Evolutionary conservation across 495 filamentous ascomycete species (phyloP).

Genomic region (Neurospora sp.): DNA sequence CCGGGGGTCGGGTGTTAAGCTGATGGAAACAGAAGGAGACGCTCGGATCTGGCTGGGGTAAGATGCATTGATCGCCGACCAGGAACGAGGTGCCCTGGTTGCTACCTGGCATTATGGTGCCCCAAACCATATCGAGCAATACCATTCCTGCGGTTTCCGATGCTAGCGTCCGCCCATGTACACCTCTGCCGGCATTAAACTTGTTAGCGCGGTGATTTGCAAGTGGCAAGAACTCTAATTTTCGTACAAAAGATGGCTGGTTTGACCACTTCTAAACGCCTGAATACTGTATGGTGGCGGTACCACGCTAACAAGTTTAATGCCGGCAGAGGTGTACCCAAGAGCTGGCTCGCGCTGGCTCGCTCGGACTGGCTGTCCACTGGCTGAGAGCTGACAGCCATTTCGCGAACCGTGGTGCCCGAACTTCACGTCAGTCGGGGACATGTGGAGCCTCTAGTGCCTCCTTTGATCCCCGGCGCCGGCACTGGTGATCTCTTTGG

Average conservation of each 20-base stretch:
- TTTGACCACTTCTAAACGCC: no score
- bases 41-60: neutral
- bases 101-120: neutral
- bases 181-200: no score
- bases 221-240: no score
- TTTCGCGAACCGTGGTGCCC: neutral
- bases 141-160: constrained; percentile 14
- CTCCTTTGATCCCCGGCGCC: neutral
- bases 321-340: no score
- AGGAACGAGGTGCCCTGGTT: constrained; percentile 8
- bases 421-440: neutral
- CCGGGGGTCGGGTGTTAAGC: constrained; percentile 2
- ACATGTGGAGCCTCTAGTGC: neutral
- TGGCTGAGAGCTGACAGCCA: neutral
- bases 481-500: neutral
- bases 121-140: constrained; percentile 16
- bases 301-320: no score
- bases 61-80: constrained; percentile 24
- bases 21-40: neutral
- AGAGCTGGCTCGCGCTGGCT: neutral
- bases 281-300: no score
- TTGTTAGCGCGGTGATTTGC: no score
- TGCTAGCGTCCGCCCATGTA: constrained; percentile 14
- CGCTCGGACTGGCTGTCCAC: neutral
- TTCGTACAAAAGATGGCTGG: no score